phyloP scores from a whole-genome alignment of 2,329 filamentous ascomycete species.

The Microcera coccophila region DNA sequence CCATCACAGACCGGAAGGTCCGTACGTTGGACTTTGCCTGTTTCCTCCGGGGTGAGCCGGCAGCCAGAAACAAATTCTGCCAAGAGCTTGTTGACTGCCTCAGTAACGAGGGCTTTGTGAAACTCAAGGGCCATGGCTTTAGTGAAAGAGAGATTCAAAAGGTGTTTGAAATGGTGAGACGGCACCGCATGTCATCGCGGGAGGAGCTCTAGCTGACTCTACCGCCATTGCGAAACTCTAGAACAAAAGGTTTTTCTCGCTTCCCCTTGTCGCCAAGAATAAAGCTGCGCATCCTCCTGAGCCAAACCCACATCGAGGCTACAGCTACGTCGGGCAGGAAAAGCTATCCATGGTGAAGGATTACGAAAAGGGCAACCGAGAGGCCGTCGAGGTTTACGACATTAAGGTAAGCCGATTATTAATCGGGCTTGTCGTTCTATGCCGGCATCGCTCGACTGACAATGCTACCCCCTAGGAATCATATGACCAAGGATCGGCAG shows the following conservation, averaged over 20 bases:
- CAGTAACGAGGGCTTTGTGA: conserved; percentile 24
- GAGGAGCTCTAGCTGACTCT: too few relatives aligned
- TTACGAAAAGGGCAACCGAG: conserved; percentile 37
- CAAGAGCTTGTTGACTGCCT: conserved; percentile 19
- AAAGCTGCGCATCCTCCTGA: conserved; percentile 31
- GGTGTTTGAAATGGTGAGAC: conserved; percentile 16
- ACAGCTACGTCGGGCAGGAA: conserved; percentile 34
- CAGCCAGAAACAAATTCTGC: conserved; percentile 23
- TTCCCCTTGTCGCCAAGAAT: conserved; percentile 31
- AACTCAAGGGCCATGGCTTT: conserved; percentile 26
- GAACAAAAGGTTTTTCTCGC: conserved; percentile 29
- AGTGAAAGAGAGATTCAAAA: conserved; percentile 18
- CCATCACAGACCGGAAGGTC: too few relatives aligned
- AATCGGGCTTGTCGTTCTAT: too few relatives aligned
- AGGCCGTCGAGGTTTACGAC: conserved; percentile 54
- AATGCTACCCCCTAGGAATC: conserved; percentile 37
- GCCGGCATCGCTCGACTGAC: too few relatives aligned
- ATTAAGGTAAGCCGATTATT: conserved; percentile 22
- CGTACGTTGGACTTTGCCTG: too few relatives aligned
- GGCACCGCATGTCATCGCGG: too few relatives aligned
- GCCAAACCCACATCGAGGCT: conserved; percentile 36
- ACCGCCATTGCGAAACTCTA: neutral
- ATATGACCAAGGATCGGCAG: conserved; percentile 36
- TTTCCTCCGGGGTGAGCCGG: too few relatives aligned
- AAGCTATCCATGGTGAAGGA: conserved; percentile 34